Evolutionary conservation across 148 eudicot species (phyloP).

Genomic region (Fagopyrum esculentum): DNA sequence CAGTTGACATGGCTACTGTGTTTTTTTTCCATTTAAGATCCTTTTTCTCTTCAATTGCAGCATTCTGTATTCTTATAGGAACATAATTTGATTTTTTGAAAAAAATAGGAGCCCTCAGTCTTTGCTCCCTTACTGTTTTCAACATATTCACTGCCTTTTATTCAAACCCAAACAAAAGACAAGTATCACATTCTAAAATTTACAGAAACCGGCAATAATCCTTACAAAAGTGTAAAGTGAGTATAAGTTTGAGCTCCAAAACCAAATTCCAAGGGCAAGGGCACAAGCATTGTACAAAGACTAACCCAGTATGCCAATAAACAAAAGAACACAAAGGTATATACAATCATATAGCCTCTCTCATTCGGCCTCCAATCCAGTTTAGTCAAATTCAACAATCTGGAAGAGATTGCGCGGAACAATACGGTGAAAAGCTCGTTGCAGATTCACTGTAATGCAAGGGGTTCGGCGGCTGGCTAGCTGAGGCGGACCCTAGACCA

Average conservation of each 20-base stretch:
- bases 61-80: too few relatives aligned
- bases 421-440: constrained; percentile 63
- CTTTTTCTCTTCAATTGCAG: not conserved
- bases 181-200: not conserved
- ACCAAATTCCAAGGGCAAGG: not conserved
- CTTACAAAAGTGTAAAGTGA: not conserved
- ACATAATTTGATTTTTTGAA: not conserved
- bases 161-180: not conserved
- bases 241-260: not conserved
- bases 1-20: not conserved
- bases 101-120: not conserved
- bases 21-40: not conserved
- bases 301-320: not conserved
- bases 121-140: not conserved
- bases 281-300: not conserved
- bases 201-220: not conserved
- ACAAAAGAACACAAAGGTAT: not conserved
- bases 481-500: constrained; percentile 28
- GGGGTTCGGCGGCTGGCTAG: constrained; percentile 42
- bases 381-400: not conserved
- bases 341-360: not conserved
- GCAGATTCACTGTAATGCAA: constrained; percentile 68
- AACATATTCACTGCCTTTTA: not conserved
- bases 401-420: constrained; percentile 15
- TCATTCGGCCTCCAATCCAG: not conserved